Conservation (phyloP, 1,284 basidiomycete species). For the Melampsora abietis-canadensis region DNA sequence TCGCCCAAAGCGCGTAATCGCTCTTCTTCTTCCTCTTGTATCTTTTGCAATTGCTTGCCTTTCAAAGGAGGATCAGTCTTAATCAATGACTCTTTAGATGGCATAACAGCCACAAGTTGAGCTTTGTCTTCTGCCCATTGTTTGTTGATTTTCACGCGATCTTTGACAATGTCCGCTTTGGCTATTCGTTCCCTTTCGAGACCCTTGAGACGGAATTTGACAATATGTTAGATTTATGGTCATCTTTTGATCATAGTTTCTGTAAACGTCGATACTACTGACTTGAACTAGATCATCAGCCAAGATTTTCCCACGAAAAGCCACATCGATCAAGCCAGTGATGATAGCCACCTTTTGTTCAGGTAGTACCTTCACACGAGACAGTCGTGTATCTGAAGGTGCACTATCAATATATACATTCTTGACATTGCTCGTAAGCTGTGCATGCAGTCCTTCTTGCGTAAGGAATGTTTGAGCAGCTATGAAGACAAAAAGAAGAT, state of each 20-base stretch:
- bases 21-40: constrained; percentile 26
- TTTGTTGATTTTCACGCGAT: constrained; percentile 38
- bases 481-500: neutral
- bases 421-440: constrained; percentile 7
- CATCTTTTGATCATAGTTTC: neutral
- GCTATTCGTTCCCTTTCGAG: constrained; percentile 41
- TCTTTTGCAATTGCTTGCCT: constrained; percentile 12
- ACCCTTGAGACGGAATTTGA: constrained; percentile 14
- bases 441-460: constrained; percentile 23
- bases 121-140: constrained; percentile 38
- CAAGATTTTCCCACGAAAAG: constrained; percentile 31
- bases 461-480: constrained; percentile 33
- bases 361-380: constrained; percentile 20
- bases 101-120: constrained; percentile 20
- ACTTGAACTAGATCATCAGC: constrained; percentile 42
- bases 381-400: constrained; percentile 21
- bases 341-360: constrained; percentile 39
- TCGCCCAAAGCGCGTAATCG: constrained; percentile 21
- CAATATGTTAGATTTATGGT: neutral
- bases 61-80: neutral
- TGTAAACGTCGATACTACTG: neutral
- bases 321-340: constrained; percentile 31
- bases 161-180: constrained; percentile 39
- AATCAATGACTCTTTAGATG: constrained; percentile 36
- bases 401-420: constrained; percentile 10